Conservation (phyloP, 73 alveolate species). For the Paramecium bursaria region DNA sequence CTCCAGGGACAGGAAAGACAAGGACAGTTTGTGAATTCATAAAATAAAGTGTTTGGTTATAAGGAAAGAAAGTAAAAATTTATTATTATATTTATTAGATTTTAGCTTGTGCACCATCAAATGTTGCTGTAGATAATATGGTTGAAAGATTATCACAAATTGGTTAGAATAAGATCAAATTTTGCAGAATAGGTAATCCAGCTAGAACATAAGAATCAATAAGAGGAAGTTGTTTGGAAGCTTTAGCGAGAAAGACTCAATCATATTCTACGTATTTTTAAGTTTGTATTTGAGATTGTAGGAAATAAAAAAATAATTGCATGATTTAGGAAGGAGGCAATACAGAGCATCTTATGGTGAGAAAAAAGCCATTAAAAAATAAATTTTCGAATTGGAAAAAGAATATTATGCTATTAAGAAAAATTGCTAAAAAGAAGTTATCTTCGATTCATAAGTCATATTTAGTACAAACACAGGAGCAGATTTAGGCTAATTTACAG, state of each 20-base stretch:
- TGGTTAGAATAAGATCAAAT: conserved; percentile 51
- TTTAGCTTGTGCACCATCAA: conserved; percentile 96
- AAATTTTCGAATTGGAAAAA: conserved; percentile 21
- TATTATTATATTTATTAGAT: conserved; percentile 13
- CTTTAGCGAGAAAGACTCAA: conserved; percentile 80
- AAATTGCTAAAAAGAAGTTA: conserved; percentile 59
- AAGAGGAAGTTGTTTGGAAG: conserved; percentile 88
- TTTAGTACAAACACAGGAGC: conserved; percentile 67
- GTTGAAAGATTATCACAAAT: conserved; percentile 88
- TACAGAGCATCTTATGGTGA: conserved; percentile 74
- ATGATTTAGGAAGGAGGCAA: conserved; percentile 74
- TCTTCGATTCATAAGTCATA: conserved; percentile 46
- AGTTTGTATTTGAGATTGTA: conserved; percentile 64
- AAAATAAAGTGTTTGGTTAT: conserved; percentile 79
- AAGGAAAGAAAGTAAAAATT: conserved; percentile 79
- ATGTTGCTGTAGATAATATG: conserved; percentile 98
- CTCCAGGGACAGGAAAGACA: conserved; percentile 99
- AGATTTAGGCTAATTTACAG: conserved; percentile 73
- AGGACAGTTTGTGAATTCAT: conserved; percentile 97
- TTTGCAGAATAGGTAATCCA: conserved; percentile 98
- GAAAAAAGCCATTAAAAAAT: conserved; percentile 70
- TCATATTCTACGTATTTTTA: conserved; percentile 73
- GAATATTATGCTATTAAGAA: conserved; percentile 28
- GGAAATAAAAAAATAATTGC: conserved; percentile 67
- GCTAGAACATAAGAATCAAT: conserved; percentile 93